These are phyloP conservation scores for Rhodotorula sp. DNA, from an alignment of 1,284 basidiomycete species.

Conservation along the genomic window DNA sequence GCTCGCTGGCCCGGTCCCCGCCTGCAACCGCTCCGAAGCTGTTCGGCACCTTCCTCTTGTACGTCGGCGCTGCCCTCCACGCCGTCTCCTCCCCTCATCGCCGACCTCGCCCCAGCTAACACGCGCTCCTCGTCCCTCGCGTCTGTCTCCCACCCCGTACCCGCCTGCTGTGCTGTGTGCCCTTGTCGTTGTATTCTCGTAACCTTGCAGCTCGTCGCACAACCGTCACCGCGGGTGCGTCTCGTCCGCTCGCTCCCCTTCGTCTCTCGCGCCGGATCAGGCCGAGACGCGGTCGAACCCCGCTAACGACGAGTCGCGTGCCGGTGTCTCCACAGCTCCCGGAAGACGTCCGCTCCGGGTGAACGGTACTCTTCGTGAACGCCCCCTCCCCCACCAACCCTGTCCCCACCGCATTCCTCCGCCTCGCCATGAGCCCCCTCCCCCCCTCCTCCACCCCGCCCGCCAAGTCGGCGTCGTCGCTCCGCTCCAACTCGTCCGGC, in stretches of 20 bases:
- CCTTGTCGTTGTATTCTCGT: not conserved
- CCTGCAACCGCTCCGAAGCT: not conserved
- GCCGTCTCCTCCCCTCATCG: not conserved
- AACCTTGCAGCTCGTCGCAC: conserved; percentile 31
- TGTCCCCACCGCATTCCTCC: not conserved
- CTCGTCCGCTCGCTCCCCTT: no score
- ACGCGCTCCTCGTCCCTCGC: no score
- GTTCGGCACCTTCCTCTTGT: conserved; percentile 13
- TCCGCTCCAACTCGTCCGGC: conserved; percentile 24
- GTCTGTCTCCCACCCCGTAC: not conserved
- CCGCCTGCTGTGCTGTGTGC: not conserved
- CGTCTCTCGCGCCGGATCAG: not conserved
- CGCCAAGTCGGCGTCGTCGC: conserved; percentile 8
- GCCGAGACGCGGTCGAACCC: not conserved
- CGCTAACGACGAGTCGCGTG: not conserved
- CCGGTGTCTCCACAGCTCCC: conserved; percentile 19
- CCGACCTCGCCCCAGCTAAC: not conserved
- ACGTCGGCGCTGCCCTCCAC: not conserved
- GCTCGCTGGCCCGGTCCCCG: not conserved
- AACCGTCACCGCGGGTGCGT: conserved; percentile 34
- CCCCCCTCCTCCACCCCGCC: not conserved
- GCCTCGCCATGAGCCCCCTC: conserved; percentile 11
- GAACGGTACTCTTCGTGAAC: conserved; percentile 17
- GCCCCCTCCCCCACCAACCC: not conserved
- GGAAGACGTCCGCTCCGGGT: conserved; percentile 32